Evolutionary conservation across 1,284 basidiomycete genomes (phyloP).

Genomic region (Kwoniella shivajii): DNA sequence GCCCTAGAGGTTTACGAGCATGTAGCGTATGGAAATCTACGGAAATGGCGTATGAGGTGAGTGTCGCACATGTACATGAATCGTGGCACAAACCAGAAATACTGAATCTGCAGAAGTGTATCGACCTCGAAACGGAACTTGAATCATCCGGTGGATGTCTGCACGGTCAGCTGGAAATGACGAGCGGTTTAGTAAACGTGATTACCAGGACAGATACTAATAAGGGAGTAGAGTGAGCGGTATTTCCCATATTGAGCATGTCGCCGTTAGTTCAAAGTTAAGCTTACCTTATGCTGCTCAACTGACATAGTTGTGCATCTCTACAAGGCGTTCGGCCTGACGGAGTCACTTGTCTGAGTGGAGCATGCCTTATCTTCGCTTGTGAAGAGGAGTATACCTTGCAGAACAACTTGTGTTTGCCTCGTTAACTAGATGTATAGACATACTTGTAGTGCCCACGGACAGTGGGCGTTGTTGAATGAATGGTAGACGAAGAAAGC

Average conservation of each 20-base stretch:
- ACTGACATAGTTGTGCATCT: background rate
- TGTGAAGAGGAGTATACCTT: background rate
- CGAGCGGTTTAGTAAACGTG: too few relatives aligned
- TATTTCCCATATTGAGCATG: too few relatives aligned
- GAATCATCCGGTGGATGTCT: conserved; percentile 11
- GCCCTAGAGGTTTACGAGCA: background rate
- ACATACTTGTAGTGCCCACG: too few relatives aligned
- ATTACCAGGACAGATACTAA: too few relatives aligned
- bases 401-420: background rate
- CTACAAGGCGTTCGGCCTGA: background rate
- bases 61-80: background rate
- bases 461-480: too few relatives aligned
- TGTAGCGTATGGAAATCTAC: background rate
- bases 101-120: background rate
- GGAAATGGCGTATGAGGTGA: conserved; percentile 2
- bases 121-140: background rate
- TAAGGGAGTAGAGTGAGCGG: too few relatives aligned
- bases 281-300: background rate
- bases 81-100: background rate
- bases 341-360: background rate
- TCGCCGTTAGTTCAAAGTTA: too few relatives aligned
- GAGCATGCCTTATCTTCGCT: background rate
- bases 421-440: too few relatives aligned
- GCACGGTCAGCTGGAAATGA: background rate
- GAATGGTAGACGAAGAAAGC: too few relatives aligned